A percentile compares a stretch with the other conserved stretches of the same genome.
Conservation (phyloP, 257 asterid genomes). For the Leonotis leonurus region DNA sequence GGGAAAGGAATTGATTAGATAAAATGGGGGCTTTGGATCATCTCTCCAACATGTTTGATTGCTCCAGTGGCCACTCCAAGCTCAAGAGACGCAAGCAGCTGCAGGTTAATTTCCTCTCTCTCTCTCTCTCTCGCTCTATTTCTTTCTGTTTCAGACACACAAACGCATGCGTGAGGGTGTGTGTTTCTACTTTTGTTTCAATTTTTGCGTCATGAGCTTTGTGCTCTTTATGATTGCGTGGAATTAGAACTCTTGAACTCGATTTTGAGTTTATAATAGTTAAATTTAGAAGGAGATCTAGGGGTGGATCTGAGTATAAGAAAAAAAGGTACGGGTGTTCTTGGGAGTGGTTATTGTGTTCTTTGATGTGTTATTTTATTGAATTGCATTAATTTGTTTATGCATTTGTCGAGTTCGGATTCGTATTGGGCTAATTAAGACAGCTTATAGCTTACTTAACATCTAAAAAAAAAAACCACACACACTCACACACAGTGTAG, state of each 20-base stretch:
- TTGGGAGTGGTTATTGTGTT: neutral
- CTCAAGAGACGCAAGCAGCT: conserved; percentile 69
- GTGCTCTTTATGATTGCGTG: no score
- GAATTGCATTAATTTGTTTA: no score
- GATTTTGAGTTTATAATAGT: neutral
- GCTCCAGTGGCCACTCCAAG: conserved; percentile 52
- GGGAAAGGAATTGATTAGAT: neutral
- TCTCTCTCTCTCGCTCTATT: neutral
- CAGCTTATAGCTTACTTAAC: neutral
- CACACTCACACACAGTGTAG: no score
- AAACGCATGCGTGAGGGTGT: no score
- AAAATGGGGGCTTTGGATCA: conserved; percentile 81
- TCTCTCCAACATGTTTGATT: conserved; percentile 68
- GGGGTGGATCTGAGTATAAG: conserved; percentile 22
- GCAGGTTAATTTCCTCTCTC: no score
- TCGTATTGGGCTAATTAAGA: neutral
- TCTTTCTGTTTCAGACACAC: neutral
- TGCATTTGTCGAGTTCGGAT: neutral
- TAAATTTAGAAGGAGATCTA: conserved; percentile 12
- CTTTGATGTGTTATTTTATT: neutral
- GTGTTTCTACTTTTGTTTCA: no score
- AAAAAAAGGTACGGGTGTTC: neutral
- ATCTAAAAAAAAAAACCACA: neutral
- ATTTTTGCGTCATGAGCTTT: no score
- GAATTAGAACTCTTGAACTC: no score